Conservation (phyloP, 768 basidiomycete genomes). For the Rhizopogon sp. region DNA sequence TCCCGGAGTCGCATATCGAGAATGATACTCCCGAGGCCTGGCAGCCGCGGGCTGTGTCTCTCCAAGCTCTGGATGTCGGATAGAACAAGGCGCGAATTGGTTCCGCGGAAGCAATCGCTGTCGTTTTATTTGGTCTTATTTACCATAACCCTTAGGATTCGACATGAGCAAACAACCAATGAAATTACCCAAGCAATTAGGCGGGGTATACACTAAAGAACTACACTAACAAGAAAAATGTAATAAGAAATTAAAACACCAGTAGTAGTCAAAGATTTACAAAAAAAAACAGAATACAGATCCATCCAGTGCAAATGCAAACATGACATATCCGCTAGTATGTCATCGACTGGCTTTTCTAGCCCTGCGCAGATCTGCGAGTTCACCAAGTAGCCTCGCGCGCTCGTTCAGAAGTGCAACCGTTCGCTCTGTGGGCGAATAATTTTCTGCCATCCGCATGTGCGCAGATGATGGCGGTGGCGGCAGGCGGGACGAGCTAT, state of each 20-base stretch:
- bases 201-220: not conserved
- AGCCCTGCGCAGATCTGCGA: constrained; percentile 39
- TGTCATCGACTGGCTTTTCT: constrained; percentile 8
- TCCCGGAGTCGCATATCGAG: too few species aligned
- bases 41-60: too few species aligned
- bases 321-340: not conserved
- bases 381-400: constrained; percentile 47
- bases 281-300: not conserved
- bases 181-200: not conserved
- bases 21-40: too few species aligned
- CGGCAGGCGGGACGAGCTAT: not conserved
- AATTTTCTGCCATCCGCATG: constrained; percentile 16
- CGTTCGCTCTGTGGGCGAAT: constrained; percentile 39
- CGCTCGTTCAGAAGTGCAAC: constrained; percentile 53
- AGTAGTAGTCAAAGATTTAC: not conserved
- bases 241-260: not conserved
- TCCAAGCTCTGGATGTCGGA: too few species aligned
- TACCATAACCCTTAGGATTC: not conserved
- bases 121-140: too few species aligned
- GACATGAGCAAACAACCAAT: not conserved
- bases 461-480: not conserved
- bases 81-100: too few species aligned
- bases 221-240: not conserved
- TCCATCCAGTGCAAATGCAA: not conserved
- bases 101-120: too few species aligned